Evolutionary conservation across 2,329 filamentous ascomycete species (phyloP).

Genomic region (Escovopsis sp.): DNA sequence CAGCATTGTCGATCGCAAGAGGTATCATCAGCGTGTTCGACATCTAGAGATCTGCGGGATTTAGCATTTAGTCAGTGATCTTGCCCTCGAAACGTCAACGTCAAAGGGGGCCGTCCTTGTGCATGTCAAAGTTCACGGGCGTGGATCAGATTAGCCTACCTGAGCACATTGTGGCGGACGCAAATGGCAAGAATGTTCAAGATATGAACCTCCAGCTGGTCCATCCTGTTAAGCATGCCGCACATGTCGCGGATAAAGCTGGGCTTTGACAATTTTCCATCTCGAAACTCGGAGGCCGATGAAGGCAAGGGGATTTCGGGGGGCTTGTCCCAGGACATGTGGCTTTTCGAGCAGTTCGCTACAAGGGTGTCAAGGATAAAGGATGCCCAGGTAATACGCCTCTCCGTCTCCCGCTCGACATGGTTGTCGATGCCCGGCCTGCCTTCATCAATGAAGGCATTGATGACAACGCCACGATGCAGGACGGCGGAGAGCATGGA

Average conservation of each 20-base stretch:
- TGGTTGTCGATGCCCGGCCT: constrained; percentile 3
- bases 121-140: too few species aligned
- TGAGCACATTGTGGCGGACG: too few species aligned
- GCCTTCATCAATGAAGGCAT: constrained; percentile 4
- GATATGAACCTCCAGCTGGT: constrained; percentile 6
- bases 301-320: constrained; percentile 10
- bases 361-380: constrained; percentile 11
- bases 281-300: constrained; percentile 5
- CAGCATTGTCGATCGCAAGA: too few species aligned
- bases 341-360: constrained; percentile 9
- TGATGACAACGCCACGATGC: constrained; percentile 11
- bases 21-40: too few species aligned
- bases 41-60: too few species aligned
- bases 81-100: too few species aligned
- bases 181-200: not conserved
- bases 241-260: constrained; percentile 5
- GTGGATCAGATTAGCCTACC: too few species aligned
- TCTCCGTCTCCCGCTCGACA: constrained; percentile 8
- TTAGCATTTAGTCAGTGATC: too few species aligned
- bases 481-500: constrained; percentile 10
- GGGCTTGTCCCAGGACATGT: constrained; percentile 9
- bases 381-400: constrained; percentile 12
- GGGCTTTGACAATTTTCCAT: constrained; percentile 3
- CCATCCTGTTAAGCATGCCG: constrained; percentile 3
- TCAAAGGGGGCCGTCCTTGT: too few species aligned